Evolutionary conservation across 345 rosid genomes (phyloP), one percentile per base, ranked within the genome.

Genomic region (Litchi chinensis): DNA sequence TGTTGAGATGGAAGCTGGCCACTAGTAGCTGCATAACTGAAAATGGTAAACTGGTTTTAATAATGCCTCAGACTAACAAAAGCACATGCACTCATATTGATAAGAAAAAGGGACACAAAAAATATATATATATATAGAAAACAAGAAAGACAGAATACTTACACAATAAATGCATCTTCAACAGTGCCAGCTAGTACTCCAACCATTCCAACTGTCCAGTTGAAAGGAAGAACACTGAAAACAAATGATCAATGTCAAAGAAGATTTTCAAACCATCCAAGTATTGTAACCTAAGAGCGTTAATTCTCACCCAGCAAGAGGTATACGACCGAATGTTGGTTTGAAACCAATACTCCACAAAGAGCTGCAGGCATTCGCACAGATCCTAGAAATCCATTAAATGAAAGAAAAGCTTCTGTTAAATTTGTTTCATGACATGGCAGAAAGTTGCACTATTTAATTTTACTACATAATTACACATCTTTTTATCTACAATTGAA

Each of bases 161-260:
- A 90, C 97, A 78, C 85, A 46, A 92, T 82, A 40, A 89, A 77
- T 41, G 94, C 93, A 73, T 90, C 97, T 77, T 92, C 93, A 0
- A 88, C 41, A 6, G 94, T 87, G 81, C 88, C 87, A 7, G 97
- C 90, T 8, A 92, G 81, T 41, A 92, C 82, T 46, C 97, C 97
- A 41, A 90, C 91, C 94, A 87, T 90, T 59, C 97, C 97, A 10
- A 92, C 92, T 0, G 97, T 92, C 94, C 94, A 92, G 76, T 88
- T 90, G 28, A 92, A 83, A 24, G 97, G 97, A 85, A 92, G 86
- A 83, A 92, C 94, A 43, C 97, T 92, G 88, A 57, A 83, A 73
- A 74, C 32, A 60, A 60, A 52, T 1, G 6, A 64, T 26, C 32
- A 22, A 26, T 64, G 68, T 64, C 24, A 60, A 60, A 37, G 40